A percentile compares a stretch with the other conserved stretches of the same genome.
Evolutionary conservation across 129 eudicot species (phyloP).

Genomic region (Calendula officinalis): DNA sequence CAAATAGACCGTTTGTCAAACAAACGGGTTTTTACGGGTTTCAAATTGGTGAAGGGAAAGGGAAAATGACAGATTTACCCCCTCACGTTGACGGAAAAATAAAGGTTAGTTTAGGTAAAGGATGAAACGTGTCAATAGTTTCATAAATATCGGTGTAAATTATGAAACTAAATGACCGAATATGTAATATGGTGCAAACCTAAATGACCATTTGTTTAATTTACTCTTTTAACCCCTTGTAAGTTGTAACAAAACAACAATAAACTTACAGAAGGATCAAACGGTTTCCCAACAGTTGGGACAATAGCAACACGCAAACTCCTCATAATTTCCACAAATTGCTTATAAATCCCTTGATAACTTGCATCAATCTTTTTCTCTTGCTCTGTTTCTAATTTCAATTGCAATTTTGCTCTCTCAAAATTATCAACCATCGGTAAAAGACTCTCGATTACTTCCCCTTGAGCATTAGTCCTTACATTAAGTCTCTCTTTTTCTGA

Average conservation of each 20-base stretch:
- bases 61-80: too few species aligned
- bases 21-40: too few species aligned
- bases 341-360: conserved; percentile 97
- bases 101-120: too few species aligned
- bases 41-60: too few species aligned
- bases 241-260: not conserved
- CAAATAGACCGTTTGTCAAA: too few species aligned
- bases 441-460: conserved; percentile 85
- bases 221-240: too few species aligned
- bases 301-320: conserved; percentile 82
- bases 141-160: too few species aligned
- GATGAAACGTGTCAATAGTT: not conserved
- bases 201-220: not conserved
- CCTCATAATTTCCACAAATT: conserved; percentile 90
- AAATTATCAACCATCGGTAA: conserved; percentile 95
- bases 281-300: conserved; percentile 88
- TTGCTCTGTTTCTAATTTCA: conserved; percentile 71
- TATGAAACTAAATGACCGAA: too few species aligned
- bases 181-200: too few species aligned
- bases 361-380: conserved; percentile 91
- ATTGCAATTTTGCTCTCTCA: conserved; percentile 84
- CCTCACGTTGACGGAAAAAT: too few species aligned
- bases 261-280: conserved; percentile 77
- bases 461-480: conserved; percentile 72
- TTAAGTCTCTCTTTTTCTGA: conserved; percentile 73